Base-by-base conservation (phyloP, 257 asterid genomes). In the Handroanthus guayacan region DNA sequence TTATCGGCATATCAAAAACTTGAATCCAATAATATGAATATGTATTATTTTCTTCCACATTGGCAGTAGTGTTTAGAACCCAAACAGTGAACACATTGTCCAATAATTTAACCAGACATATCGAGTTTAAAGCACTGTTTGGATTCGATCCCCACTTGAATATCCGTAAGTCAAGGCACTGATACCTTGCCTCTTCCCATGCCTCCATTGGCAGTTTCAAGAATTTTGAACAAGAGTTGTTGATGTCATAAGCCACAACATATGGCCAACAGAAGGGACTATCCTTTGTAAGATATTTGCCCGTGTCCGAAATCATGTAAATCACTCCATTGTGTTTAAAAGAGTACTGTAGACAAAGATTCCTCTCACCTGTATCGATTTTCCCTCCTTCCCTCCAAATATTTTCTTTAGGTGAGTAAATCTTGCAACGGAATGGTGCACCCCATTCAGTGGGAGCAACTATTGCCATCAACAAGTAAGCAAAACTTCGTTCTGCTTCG, bases 301-400 rank as follows among this genome's bases (percentile, higher is more conserved):
- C 16, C 5, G 18, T 0, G 9, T 71, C 62, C 0, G 82, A 78
- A 5, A 78, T 37, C 36, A 71, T 8, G 34, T 78, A 78, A 17
- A 78, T 61, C 0, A 62, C 55, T 1, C 67, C 73, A 20, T 71
- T 10, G 1, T 2, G 62, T 14, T 39, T 31, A 9, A 78, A 11
- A 2, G 16, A 6, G 10, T 6, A 17, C 6, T 37, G 25, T 0
- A 12, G 39, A 6, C 0, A 0, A 11, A 78, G 63, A 3, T 3
- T 2, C 64, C 68, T 52, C 10, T 0, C 7, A 16, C 82, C 82
- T 0, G 56, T 36, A 14, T 78, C 5, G 25, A 78, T 10, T 2
- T 3, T 44, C 7, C 58, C 63, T 4, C 31, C 54, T 11, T 31
- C 43, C 3, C 11, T 71, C 82, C 78, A 78, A 6, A 11, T 20